Evolutionary conservation across 1,284 basidiomycete genomes (phyloP), one percentile per base, ranked within the genome.

Genomic region (Ganoderma lucidum): DNA sequence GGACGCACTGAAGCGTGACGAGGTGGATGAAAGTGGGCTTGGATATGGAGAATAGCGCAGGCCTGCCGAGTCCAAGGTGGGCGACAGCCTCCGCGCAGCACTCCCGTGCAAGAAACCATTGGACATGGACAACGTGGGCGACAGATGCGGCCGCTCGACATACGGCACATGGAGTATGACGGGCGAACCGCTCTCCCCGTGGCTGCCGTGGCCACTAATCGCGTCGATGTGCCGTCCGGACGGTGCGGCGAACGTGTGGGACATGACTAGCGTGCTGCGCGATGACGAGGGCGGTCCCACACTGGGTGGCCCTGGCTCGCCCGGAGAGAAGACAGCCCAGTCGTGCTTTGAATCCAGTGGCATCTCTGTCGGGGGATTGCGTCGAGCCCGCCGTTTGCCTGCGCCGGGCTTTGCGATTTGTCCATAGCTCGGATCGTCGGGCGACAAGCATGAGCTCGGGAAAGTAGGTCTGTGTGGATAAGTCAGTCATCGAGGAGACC

Each of bases 341-440:
- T 76, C 74, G 30, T 75, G 75, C 56, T 71, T 71, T 2, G 75
- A 63, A 42, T 69, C 75, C 58, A 73, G 66, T 37, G 75, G 69
- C 60, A 63, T 72, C 64, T 74, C 73, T 28, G 73, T 68, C 45
- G 78, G 80, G 70, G 81, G 78, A 66, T 73, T 82, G 66, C 90
- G 86, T 41, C 91, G 86, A 19, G 87, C 80, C 65, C 91, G 85
- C 61, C 92, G 86, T 70, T 91, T 87, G 37, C 86, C 86, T n/a
- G 86, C 83, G 30, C 87, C 84, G 55, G 83, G 86, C 60, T 89
- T 86, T 23, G 94, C 86, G 58, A 94, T 89, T 76, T 94, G 93
- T 28, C 93, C 93, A 79, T 90, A 95, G 17, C 93, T 93, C 53
- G 93, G 87, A 74, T 94, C 93, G 79, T 93, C 93, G 65, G 93